Evolutionary conservation across 2,329 filamentous ascomycete species (phyloP).

Genomic region (Aspergillus ibericus): DNA sequence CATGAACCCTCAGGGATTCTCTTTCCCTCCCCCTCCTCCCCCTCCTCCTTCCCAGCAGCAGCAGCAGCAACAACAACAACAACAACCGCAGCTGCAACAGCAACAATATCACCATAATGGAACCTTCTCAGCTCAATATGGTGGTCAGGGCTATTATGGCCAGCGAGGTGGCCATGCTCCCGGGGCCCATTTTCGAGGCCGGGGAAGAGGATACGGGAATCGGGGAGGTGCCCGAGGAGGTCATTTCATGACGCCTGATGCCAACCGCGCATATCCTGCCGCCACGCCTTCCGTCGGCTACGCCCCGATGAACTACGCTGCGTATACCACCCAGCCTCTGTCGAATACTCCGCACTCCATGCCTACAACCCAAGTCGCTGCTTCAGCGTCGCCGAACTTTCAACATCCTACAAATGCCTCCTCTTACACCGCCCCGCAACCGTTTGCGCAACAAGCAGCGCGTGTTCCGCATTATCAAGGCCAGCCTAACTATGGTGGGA

Average conservation of each 20-base stretch:
- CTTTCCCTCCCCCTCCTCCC: constrained; percentile 49
- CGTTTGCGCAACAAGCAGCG: constrained; percentile 25
- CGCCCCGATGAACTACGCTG: constrained; percentile 29
- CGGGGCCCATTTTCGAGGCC: constrained; percentile 31
- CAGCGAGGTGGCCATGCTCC: constrained; percentile 29
- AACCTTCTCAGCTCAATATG: constrained; percentile 27
- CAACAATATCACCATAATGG: constrained; percentile 20
- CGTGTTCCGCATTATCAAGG: constrained; percentile 27
- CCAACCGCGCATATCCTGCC: constrained; percentile 25
- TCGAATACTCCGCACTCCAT: constrained; percentile 25
- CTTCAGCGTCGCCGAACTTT: constrained; percentile 23
- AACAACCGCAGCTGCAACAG: constrained; percentile 21
- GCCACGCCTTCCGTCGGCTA: constrained; percentile 29
- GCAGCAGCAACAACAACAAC: constrained; percentile 21
- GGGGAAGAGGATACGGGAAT: constrained; percentile 37
- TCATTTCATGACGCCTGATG: constrained; percentile 23
- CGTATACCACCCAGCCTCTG: constrained; percentile 29
- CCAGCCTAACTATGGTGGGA: constrained; percentile 28
- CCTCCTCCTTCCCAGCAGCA: constrained; percentile 35
- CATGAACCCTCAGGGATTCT: constrained; percentile 46
- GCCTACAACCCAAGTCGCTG: constrained; percentile 27
- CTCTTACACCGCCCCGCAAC: constrained; percentile 24
- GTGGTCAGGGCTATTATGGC: constrained; percentile 24
- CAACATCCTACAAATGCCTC: constrained; percentile 23
- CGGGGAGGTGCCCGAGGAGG: constrained; percentile 33